Conservation (phyloP, 2,329 filamentous ascomycete species). For the Metarhizium guizhouense region DNA sequence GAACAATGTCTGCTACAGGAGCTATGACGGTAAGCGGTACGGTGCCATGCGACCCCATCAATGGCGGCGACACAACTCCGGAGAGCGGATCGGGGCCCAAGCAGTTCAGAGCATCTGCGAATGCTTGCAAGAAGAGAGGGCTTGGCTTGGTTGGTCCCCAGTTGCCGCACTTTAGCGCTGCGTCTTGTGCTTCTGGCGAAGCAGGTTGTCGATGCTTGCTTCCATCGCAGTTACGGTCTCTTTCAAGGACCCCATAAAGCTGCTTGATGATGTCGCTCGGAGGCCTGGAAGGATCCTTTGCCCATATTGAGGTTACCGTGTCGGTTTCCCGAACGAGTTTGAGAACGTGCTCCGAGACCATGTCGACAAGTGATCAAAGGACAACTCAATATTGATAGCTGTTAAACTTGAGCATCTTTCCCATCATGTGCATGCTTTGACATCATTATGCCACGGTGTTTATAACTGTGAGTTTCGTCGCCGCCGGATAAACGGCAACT, state of each 20-base stretch:
- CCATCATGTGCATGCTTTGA: background rate
- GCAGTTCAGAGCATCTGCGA: slow-evolving; percentile 53
- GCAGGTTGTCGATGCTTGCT: slow-evolving; percentile 14
- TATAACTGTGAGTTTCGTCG: background rate
- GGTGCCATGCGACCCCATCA: slow-evolving; percentile 48
- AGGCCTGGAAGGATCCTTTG: slow-evolving; percentile 39
- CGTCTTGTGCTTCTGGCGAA: slow-evolving; percentile 32
- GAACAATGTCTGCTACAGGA: slow-evolving; percentile 50
- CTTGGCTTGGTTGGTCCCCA: slow-evolving; percentile 58
- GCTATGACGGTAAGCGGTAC: slow-evolving; percentile 59
- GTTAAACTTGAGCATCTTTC: background rate
- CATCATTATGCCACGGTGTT: background rate
- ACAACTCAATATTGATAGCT: background rate
- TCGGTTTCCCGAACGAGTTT: slow-evolving; percentile 41
- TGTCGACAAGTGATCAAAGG: slow-evolving; percentile 4
- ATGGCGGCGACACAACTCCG: slow-evolving; percentile 42
- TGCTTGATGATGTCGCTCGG: slow-evolving; percentile 46
- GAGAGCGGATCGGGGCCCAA: slow-evolving; percentile 40
- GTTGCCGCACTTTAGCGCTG: slow-evolving; percentile 52
- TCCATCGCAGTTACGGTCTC: slow-evolving; percentile 9
- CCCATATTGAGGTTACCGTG: slow-evolving; percentile 51
- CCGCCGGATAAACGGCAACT: background rate
- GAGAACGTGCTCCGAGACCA: slow-evolving; percentile 29
- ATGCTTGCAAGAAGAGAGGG: slow-evolving; percentile 59
- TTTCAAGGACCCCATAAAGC: slow-evolving; percentile 35